Base-by-base conservation (phyloP, 1,139 yeast genomes). In the Waltiozyma sp. region DNA sequence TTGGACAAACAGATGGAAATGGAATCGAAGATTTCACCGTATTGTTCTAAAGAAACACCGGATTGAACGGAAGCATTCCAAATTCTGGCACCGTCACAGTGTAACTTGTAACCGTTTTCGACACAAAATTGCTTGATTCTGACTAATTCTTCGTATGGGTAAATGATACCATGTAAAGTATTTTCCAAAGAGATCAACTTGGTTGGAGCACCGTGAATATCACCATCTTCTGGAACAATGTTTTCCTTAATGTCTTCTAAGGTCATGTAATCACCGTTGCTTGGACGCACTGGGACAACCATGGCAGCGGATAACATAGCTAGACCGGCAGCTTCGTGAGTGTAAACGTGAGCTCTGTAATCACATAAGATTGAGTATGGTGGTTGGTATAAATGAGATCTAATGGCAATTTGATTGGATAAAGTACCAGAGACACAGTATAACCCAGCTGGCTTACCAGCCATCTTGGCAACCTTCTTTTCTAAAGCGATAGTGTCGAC, bases 21-120 rank as follows among this genome's bases (percentile, higher is more conserved):
- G 34, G 94, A 77, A 64, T 89, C 97, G 60, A 89, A 89, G 53
- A 79, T 67, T 50, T 75, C 69, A 57, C 95, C 85, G 62, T 81
- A 87, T 58, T 86, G 88, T 40, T 63, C 63, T 45, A 88, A 64
- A 13, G 86, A 65, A 37, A 86, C 69, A 9, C 84, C 88, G 23
- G 94, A 75, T 40, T 73, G 91, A 8, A 74, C 84, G 28, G 80
- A 69, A 2, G 96, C 96, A 59, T 89, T 87, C 93, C 95, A 88
- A 47, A 89, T 68, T 54, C 97, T 73, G n/a, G 97, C 97, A 50
- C 97, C 97, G 59, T 89, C 97, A 57, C 88, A 75, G 60, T 89
- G 97, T 56, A 88, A 65, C 52, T 68, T 72, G 49, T 88, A 69
- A 45, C 73, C 73, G 54, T 81, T 71, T 43, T 69, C 74, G 47